Evolutionary conservation across 2,329 filamentous ascomycete genomes (phyloP).

Genomic region (Penicillium sp.): DNA sequence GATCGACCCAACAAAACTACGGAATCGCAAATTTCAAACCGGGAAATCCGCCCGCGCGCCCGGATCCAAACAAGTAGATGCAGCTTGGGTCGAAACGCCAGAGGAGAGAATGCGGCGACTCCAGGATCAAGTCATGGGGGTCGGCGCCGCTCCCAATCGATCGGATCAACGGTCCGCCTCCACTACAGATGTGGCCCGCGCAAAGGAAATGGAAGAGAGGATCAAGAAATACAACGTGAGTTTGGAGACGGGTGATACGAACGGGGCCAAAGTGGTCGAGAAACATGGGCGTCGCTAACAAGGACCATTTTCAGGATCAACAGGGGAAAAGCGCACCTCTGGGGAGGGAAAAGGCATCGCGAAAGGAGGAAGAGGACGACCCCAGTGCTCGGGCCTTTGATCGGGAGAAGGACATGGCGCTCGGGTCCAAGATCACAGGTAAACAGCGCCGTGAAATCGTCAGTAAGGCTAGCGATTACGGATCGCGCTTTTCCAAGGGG

Average conservation of each 20-base stretch:
- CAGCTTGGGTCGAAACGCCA: slow-evolving; percentile 86
- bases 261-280: no score
- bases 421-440: slow-evolving; percentile 64
- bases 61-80: slow-evolving; percentile 38
- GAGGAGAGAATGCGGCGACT: slow-evolving; percentile 78
- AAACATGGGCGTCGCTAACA: not conserved
- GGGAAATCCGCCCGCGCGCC: slow-evolving; percentile 50
- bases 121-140: slow-evolving; percentile 74
- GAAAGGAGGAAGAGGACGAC: slow-evolving; percentile 73
- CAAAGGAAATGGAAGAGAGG: slow-evolving; percentile 31
- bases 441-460: slow-evolving; percentile 73
- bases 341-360: slow-evolving; percentile 47
- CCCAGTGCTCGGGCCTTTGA: slow-evolving; percentile 86
- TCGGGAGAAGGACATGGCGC: slow-evolving; percentile 85
- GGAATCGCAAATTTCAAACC: slow-evolving; percentile 75
- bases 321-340: slow-evolving; percentile 44
- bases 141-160: slow-evolving; percentile 37
- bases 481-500: slow-evolving; percentile 72
- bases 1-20: slow-evolving; percentile 76
- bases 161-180: slow-evolving; percentile 1
- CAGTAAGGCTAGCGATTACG: slow-evolving; percentile 72
- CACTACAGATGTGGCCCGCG: not conserved
- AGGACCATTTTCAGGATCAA: slow-evolving; percentile 27
- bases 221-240: slow-evolving; percentile 56
- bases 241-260: not conserved